These are phyloP conservation scores for Chlamydomonas urium DNA, from an alignment of 139 green algal species.

Conservation along the genomic window DNA sequence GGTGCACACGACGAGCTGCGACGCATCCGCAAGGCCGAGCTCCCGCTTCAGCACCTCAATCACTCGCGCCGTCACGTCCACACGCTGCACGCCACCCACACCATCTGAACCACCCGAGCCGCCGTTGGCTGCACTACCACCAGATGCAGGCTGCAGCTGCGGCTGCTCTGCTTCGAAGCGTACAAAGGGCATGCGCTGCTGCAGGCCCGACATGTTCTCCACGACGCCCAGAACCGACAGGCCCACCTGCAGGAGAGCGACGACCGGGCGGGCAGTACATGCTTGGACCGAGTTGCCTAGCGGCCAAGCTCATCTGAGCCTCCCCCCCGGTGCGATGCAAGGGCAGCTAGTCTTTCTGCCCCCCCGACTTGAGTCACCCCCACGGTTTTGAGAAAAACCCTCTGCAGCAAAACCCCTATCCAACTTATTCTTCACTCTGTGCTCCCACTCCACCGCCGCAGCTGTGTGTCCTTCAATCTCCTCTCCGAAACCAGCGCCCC, in stretches of 20 bases:
- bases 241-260: constrained; percentile 27
- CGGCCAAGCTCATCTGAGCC: no score
- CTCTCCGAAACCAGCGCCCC: no score
- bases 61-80: constrained; percentile 42
- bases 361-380: no score
- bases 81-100: neutral
- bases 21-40: neutral
- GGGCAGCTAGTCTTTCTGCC: no score
- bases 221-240: constrained; percentile 89
- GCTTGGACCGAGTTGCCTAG: no score
- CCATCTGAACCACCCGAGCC: neutral
- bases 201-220: constrained; percentile 94
- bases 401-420: no score
- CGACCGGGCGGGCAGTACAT: no score
- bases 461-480: no score
- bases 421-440: no score
- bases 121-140: neutral
- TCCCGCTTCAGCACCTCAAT: constrained; percentile 23
- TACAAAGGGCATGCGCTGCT: constrained; percentile 43
- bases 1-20: constrained; percentile 9
- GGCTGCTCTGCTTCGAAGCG: constrained; percentile 34
- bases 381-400: no score
- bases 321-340: no score
- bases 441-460: no score
- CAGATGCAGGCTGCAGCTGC: neutral